Conservation (phyloP, 352 stramenopile genomes). For the Phytopythium kandeliae region DNA sequence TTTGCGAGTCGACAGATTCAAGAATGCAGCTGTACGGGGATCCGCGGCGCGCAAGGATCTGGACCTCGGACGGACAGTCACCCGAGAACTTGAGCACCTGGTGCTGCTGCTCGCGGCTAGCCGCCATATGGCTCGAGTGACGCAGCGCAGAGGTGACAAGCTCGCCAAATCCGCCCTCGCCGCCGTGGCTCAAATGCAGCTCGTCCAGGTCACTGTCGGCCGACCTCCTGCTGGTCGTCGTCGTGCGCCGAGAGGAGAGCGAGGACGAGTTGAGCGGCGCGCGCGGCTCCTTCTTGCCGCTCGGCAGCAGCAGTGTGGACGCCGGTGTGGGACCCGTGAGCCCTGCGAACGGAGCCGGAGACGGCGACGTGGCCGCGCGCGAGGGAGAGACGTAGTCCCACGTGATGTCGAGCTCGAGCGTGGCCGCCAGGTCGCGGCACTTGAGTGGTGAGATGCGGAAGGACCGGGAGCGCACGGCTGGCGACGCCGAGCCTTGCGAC, state of each 20-base stretch:
- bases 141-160: too few relatives aligned
- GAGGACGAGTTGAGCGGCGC: slow-evolving; percentile 13
- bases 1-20: too few relatives aligned
- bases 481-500: slow-evolving; percentile 17
- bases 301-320: slow-evolving; percentile 23
- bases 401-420: slow-evolving; percentile 69
- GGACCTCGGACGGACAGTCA: slow-evolving; percentile 54
- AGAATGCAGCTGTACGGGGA: too few relatives aligned
- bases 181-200: slow-evolving; percentile 16
- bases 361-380: slow-evolving; percentile 4
- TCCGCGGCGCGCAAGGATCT: slow-evolving; percentile 46
- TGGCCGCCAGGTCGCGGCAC: slow-evolving; percentile 66
- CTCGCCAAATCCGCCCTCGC: neutral
- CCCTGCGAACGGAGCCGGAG: too few relatives aligned
- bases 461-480: slow-evolving; percentile 25
- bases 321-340: slow-evolving; percentile 29
- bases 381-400: slow-evolving; percentile 45
- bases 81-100: slow-evolving; percentile 54
- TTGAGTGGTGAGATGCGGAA: slow-evolving; percentile 67
- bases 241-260: slow-evolving; percentile 42
- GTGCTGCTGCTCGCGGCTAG: slow-evolving; percentile 22
- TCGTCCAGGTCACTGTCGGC: slow-evolving; percentile 51
- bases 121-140: neutral
- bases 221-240: slow-evolving; percentile 54
- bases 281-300: slow-evolving; percentile 8